Base-by-base conservation (phyloP, 495 filamentous ascomycete genomes). In the Neurospora sp. region DNA sequence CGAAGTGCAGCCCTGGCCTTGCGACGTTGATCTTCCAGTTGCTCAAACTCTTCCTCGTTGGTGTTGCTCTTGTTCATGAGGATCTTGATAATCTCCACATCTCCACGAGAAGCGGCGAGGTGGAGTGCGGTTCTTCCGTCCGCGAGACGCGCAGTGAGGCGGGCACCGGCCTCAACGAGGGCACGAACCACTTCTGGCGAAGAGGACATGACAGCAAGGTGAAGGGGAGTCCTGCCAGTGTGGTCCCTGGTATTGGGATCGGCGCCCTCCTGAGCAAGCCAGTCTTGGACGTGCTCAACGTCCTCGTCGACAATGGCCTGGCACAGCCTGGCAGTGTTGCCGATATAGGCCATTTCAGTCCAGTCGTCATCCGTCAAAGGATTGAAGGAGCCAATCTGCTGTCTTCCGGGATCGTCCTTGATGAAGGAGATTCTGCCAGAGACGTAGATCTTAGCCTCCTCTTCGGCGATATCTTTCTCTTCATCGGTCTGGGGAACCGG, bases 71-170 rank as follows among this genome's bases (percentile, higher is more conserved):
- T 91, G 10, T 87, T 81, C 71, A 95, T 83, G 7, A 96, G 83
- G 22, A 90, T 87, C 70, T 84, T 87, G 72, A 95, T 82, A 40
- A 95, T 94, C 39, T 91, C 89, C 16, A 83, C 80, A 74, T 87
- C 81, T 1, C 93, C 93, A 12, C 90, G 85, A 9, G 86, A 85
- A 48, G 91, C 90, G 10, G 93, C 93, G 40, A 95, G 83, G 79
- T 95, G 93, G 45, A 96, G 83, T 9, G 93, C 91, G 1, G 92
- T 94, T 53, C 88, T 83, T 8, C 93, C 93, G 82, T 96, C 93
- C 1, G 89, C 91, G 59, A 94, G 79, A 53, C 93, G 87, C 45
- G 91, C 84, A 40, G 91, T 84, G 8, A 96, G 80, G 61, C 92
- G 87, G 22, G 93, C 93, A 1, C 91, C 91, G 72, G 88, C 83